Percentiles rank a stretch among this genome's conserved stretches.
These are phyloP conservation scores for Fusarium heterosporum DNA, from an alignment of 2,329 filamentous ascomycete genomes.

Conservation along the genomic window DNA sequence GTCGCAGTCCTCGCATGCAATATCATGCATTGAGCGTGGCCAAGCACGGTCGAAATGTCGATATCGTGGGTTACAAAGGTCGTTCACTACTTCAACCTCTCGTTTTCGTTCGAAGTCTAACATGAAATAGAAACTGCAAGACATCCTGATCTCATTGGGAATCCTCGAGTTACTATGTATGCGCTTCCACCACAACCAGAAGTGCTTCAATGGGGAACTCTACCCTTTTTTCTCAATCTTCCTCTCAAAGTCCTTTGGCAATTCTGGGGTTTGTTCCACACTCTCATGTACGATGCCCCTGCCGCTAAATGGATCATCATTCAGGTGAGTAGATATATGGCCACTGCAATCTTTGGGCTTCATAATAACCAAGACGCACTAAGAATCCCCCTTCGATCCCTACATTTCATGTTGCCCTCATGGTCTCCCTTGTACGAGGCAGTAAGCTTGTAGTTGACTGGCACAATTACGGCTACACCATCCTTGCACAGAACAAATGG, in stretches of 20 bases:
- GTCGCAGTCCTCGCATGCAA: conserved; percentile 96
- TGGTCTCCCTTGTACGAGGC: conserved; percentile 80
- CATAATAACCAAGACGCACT: conserved; percentile 28
- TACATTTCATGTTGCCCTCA: conserved; percentile 79
- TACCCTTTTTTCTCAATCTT: conserved; percentile 82
- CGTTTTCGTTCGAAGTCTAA: conserved; percentile 14
- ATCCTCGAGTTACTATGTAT: conserved; percentile 76
- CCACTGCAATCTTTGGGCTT: neutral
- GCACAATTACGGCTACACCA: conserved; percentile 99
- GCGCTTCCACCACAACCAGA: conserved; percentile 76
- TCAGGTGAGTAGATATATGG: conserved; percentile 62
- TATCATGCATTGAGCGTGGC: conserved; percentile 96
- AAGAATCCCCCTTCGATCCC: conserved; percentile 96
- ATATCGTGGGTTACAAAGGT: conserved; percentile 91
- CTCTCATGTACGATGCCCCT: conserved; percentile 79
- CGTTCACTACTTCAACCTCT: neutral
- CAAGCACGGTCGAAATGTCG: conserved; percentile 81
- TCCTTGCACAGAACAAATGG: conserved; percentile 74
- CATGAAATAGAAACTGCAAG: conserved; percentile 75
- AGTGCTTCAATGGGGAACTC: conserved; percentile 72
- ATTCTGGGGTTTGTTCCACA: conserved; percentile 74
- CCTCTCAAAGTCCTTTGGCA: conserved; percentile 91
- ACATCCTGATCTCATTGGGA: conserved; percentile 79
- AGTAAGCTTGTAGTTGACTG: conserved; percentile 92
- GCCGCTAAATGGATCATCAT: conserved; percentile 88